phyloP scores from a whole-genome alignment of 768 basidiomycete genomes.

The Chiua virens region DNA sequence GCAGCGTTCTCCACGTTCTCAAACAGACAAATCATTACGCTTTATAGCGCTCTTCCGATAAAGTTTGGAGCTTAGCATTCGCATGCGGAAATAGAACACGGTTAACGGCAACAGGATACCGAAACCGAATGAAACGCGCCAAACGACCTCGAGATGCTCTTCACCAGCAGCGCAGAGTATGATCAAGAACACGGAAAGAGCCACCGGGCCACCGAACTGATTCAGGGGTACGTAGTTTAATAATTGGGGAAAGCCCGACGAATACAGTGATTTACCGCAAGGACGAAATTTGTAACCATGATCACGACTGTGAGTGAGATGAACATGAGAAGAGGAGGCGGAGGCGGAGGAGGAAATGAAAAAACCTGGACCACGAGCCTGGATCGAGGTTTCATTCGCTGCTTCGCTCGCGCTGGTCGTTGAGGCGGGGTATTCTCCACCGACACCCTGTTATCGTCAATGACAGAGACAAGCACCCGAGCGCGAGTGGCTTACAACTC shows the following conservation, averaged over 20 bases:
- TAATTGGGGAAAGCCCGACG: not conserved
- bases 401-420: slow-evolving; percentile 69
- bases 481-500: slow-evolving; percentile 45
- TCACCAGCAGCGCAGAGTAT: slow-evolving; percentile 65
- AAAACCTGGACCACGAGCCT: slow-evolving; percentile 58
- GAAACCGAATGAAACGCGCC: slow-evolving; percentile 66
- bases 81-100: slow-evolving; percentile 70
- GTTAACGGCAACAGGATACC: slow-evolving; percentile 61
- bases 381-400: slow-evolving; percentile 65
- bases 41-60: slow-evolving; percentile 67
- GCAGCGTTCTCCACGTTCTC: not conserved
- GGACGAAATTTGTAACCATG: slow-evolving; percentile 72
- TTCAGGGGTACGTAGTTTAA: slow-evolving; percentile 7
- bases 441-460: slow-evolving; percentile 53
- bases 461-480: not conserved
- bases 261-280: slow-evolving; percentile 43
- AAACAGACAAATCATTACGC: slow-evolving; percentile 34
- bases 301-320: slow-evolving; percentile 53
- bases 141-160: slow-evolving; percentile 59
- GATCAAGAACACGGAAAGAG: slow-evolving; percentile 64
- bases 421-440: slow-evolving; percentile 76
- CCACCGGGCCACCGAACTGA: slow-evolving; percentile 64
- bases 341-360: too few species aligned
- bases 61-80: slow-evolving; percentile 67
- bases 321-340: not conserved